Conservation (phyloP, 78 protist species). For the Thecamonas trahens region DNA sequence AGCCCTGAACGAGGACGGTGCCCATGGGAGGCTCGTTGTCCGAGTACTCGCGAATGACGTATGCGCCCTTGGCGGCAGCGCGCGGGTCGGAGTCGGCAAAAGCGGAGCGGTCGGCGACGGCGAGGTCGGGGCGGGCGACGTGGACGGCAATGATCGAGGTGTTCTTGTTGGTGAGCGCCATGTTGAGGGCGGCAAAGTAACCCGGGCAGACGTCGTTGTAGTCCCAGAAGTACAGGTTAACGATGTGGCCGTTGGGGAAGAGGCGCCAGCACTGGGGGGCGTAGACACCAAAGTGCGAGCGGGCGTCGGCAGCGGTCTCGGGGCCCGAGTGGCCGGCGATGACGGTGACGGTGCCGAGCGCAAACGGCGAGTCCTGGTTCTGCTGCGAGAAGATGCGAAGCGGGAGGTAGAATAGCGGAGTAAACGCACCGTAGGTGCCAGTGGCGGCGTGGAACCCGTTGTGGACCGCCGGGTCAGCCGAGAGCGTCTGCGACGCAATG, state of each 20-base stretch:
- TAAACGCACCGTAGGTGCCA: neutral
- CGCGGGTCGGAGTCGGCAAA: neutral
- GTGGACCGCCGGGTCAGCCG: neutral
- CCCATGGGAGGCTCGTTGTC: neutral
- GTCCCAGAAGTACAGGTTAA: neutral
- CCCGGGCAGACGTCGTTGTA: neutral
- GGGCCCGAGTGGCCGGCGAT: neutral
- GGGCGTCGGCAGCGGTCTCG: neutral
- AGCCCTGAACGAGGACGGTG: neutral
- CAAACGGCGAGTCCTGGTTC: neutral
- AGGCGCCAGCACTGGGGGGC: neutral
- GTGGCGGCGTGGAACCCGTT: neutral
- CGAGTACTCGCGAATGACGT: neutral
- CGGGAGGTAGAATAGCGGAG: neutral
- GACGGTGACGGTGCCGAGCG: neutral
- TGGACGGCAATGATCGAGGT: neutral
- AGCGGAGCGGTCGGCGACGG: neutral
- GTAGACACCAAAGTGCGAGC: neutral
- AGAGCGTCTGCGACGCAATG: neutral
- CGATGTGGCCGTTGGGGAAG: neutral
- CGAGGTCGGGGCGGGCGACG: neutral
- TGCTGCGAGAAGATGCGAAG: neutral
- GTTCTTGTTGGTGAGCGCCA: neutral
- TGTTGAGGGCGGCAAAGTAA: neutral
- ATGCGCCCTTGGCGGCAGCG: neutral